Base-by-base conservation (phyloP, 345 rosid genomes). In the Boechera stricta region DNA sequence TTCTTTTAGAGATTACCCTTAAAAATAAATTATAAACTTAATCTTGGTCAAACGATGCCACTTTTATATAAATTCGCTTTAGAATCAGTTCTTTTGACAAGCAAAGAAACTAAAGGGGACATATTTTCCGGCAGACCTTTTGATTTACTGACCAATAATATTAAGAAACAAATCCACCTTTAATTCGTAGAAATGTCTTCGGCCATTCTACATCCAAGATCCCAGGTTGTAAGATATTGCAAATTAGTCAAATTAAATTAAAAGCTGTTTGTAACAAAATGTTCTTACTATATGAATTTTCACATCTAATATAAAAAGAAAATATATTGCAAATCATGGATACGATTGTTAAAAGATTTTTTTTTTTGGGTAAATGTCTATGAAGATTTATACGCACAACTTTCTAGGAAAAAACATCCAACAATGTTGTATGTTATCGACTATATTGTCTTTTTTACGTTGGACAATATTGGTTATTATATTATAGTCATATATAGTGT, bases 41-140 rank as follows among this genome's bases (percentile, higher is more conserved):
- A 64, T 41, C 11, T 44, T 58, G 67, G 73, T 67, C 73, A 67
- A 67, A 58, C 42, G 53, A 75, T 75, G 26, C 68, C 67, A 49
- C 32, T 65, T 73, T 47, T n/a, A 28, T 26, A 57, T 13, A 51
- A 11, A 5, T 24, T 13, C 0, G 10, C 62, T 36, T 72, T 9
- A 28, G 33, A 64, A 24, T 62, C 4, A 31, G 53, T 28, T 47
- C 31, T 5, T 35, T 67, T 3, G 36, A 44, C 64, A 54, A 63
- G 33, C 33, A 41, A 73, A 53, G n/a, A 0, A 12, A 42, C 47
- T 64, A 15, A 31, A 47, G 4, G 13, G 1, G 12, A 64, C 38
- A 61, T 9, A 38, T 45, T 45, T 45, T 9, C 21, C 12, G 10
- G 48, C 33, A 6, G 15, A 59, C 28, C 16, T 24, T 24, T 35